Percentiles rank a stretch among this genome's conserved stretches.
These are phyloP conservation scores for Tulasnella sp. DNA, from an alignment of 768 basidiomycete genomes.

Conservation along the genomic window DNA sequence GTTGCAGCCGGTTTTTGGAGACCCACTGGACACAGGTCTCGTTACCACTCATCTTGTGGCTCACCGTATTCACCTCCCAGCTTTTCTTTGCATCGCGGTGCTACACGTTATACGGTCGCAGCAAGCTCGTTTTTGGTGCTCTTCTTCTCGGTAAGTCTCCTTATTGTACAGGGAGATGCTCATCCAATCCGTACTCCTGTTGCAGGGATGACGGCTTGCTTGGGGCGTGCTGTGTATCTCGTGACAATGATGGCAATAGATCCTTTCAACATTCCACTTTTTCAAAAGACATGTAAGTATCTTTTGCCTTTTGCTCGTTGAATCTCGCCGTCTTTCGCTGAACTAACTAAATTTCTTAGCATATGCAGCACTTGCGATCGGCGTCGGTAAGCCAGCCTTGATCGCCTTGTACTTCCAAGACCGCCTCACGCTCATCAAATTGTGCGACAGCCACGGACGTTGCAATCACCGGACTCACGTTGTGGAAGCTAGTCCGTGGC, in stretches of 20 bases:
- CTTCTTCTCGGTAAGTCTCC: background rate
- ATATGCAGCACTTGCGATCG: background rate
- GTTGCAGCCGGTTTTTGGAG: too few species aligned
- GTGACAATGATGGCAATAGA: background rate
- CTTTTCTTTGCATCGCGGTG: constrained; percentile 13
- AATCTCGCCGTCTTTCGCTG: background rate
- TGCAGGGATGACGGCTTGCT: background rate
- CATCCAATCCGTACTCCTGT: background rate
- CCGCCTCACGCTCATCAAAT: background rate
- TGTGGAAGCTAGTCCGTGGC: background rate
- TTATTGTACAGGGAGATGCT: background rate
- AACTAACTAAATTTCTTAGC: background rate
- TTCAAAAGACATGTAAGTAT: background rate
- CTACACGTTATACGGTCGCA: background rate
- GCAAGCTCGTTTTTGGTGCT: background rate
- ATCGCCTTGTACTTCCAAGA: background rate
- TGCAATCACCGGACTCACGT: background rate
- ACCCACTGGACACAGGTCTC: background rate
- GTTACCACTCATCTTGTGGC: background rate
- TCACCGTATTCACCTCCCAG: background rate
- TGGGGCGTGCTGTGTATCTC: background rate
- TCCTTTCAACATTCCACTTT: background rate
- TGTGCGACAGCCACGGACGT: background rate
- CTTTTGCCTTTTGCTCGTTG: background rate
- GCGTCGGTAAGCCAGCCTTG: background rate